phyloP scores from a whole-genome alignment of 306 rosid genomes.

The Medicago arabica region DNA sequence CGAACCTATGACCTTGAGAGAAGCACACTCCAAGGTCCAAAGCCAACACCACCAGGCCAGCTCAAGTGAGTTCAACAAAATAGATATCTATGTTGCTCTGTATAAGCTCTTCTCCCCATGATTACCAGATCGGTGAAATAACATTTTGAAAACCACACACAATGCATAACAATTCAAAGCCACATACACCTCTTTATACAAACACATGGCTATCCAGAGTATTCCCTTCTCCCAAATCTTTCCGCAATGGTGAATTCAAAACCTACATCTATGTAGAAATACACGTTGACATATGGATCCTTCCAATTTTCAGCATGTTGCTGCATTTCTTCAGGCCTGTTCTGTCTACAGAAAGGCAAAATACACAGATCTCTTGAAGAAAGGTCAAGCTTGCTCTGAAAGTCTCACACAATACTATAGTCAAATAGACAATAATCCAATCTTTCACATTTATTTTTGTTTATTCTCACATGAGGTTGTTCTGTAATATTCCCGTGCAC shows the following conservation, averaged over 20 bases:
- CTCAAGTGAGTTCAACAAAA: not conserved
- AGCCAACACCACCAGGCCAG: too few species aligned
- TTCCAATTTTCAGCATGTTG: not conserved
- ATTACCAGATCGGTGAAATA: not conserved
- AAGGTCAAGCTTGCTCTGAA: not conserved
- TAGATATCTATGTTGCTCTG: not conserved
- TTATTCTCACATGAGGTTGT: not conserved
- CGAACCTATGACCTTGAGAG: too few species aligned
- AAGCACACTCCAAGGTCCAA: too few species aligned
- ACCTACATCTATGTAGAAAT: not conserved
- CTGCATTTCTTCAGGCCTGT: not conserved
- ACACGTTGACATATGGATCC: not conserved
- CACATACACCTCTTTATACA: not conserved
- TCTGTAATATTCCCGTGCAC: not conserved
- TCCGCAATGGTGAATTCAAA: not conserved
- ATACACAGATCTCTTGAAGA: not conserved
- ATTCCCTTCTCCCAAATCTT: too few species aligned
- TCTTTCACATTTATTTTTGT: not conserved
- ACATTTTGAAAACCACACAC: not conserved
- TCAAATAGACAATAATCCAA: conserved; percentile 2
- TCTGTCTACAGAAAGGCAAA: not conserved
- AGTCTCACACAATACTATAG: not conserved
- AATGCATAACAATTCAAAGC: not conserved
- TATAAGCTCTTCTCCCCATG: not conserved
- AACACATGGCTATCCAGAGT: not conserved